Percentiles rank a stretch among this genome's conserved stretches.
These are phyloP conservation scores for Apium graveolens DNA, from an alignment of 129 eudicot species.

Conservation along the genomic window DNA sequence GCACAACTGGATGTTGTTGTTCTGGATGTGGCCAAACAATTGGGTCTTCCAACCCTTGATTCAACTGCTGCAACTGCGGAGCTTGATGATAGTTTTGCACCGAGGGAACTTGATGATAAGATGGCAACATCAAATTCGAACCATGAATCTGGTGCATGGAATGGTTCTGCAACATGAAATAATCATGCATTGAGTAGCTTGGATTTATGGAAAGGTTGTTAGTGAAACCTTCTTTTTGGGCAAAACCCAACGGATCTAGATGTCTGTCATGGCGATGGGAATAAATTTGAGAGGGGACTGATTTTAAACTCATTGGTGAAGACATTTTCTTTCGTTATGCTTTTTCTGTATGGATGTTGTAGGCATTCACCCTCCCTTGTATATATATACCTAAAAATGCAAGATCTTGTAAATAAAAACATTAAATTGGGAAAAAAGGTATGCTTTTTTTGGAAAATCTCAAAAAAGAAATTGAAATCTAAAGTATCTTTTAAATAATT, in stretches of 20 bases:
- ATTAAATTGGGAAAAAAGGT: too few species aligned
- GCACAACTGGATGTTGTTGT: neutral
- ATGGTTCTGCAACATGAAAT: too few species aligned
- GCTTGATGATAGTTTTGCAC: neutral
- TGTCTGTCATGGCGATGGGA: too few species aligned
- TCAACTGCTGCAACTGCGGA: neutral
- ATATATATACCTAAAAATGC: neutral
- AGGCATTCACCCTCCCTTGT: neutral
- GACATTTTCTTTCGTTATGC: neutral
- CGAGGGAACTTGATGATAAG: too few species aligned
- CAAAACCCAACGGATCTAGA: neutral
- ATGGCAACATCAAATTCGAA: too few species aligned
- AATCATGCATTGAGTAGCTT: neutral
- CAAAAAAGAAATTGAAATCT: too few species aligned
- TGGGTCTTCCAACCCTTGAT: neutral
- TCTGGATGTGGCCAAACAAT: neutral
- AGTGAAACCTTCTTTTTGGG: neutral
- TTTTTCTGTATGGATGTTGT: neutral
- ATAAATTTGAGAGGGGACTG: neutral
- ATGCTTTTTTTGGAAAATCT: too few species aligned
- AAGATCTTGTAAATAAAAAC: neutral
- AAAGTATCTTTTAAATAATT: too few species aligned
- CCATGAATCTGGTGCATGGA: too few species aligned
- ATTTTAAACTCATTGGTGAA: neutral
- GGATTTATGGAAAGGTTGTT: neutral